Conservation (phyloP, 2,329 filamentous ascomycete species). For the Alternaria sp. region DNA sequence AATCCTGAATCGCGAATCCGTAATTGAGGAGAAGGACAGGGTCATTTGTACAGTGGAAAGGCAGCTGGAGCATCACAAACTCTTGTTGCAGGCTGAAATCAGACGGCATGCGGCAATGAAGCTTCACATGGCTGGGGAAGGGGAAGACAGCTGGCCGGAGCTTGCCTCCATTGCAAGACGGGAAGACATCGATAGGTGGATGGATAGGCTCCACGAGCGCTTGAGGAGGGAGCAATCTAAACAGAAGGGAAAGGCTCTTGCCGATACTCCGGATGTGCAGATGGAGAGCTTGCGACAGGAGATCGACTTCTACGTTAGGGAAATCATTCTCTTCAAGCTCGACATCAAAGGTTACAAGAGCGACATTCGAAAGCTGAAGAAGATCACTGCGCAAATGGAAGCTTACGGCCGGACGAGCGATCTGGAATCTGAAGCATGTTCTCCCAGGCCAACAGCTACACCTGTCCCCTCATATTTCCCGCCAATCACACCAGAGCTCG, state of each 20-base stretch:
- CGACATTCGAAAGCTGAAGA: constrained; percentile 46
- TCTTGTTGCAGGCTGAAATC: constrained; percentile 51
- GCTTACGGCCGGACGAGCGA: constrained; percentile 32
- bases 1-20: constrained; percentile 39
- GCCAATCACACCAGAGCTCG: constrained; percentile 25
- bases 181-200: constrained; percentile 46
- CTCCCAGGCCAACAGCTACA: constrained; percentile 31
- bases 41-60: constrained; percentile 35
- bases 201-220: constrained; percentile 40
- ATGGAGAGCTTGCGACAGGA: constrained; percentile 46
- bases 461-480: constrained; percentile 27
- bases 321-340: constrained; percentile 58
- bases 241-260: background rate
- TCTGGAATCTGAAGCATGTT: constrained; percentile 37
- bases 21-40: constrained; percentile 42
- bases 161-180: constrained; percentile 36
- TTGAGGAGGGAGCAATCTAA: constrained; percentile 34
- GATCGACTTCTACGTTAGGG: constrained; percentile 53
- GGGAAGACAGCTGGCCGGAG: constrained; percentile 34
- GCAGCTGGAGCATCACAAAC: constrained; percentile 50
- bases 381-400: constrained; percentile 30
- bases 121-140: constrained; percentile 24
- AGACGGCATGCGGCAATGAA: constrained; percentile 44
- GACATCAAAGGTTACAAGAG: constrained; percentile 56
- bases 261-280: constrained; percentile 18